phyloP scores from a whole-genome alignment of 2,329 filamentous ascomycete species.

The Emergomyces pasteurianus region DNA sequence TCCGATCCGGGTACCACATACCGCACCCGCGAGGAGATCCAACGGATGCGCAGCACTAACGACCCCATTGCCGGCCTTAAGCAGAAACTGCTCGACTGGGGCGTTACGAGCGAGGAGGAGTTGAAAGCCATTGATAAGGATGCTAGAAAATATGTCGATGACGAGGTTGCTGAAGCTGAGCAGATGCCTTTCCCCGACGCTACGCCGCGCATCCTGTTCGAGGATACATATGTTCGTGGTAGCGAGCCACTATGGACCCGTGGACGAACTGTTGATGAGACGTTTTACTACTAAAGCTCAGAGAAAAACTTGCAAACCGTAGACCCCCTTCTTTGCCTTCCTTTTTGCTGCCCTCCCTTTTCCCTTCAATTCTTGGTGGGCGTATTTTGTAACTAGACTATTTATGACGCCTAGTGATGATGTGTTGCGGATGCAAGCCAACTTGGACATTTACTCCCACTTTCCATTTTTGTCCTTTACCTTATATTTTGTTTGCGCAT shows the following conservation, averaged over 20 bases:
- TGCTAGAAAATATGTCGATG: conserved; percentile 71
- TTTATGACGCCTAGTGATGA: background rate
- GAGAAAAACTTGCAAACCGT: background rate
- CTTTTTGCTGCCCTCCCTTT: conserved; percentile 9
- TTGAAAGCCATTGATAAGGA: conserved; percentile 95
- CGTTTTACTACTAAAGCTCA: conserved; percentile 57
- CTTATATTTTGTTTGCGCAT: background rate
- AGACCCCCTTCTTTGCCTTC: no score
- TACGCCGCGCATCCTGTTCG: conserved; percentile 72
- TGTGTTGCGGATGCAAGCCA: background rate
- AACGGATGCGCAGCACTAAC: conserved; percentile 98
- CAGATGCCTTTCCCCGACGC: conserved; percentile 70
- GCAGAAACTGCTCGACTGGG: conserved; percentile 96
- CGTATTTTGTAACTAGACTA: conserved; percentile 16
- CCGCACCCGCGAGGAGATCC: conserved; percentile 97
- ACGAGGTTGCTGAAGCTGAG: conserved; percentile 83
- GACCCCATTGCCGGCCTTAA: conserved; percentile 97
- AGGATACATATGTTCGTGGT: conserved; percentile 90
- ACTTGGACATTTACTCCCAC: background rate
- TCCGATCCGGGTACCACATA: conserved; percentile 98
- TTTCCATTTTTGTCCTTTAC: background rate
- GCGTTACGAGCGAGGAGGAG: conserved; percentile 80
- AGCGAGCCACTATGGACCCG: conserved; percentile 80
- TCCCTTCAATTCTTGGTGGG: conserved; percentile 20
- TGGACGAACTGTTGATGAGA: conserved; percentile 82